phyloP scores from a whole-genome alignment of 441 rosid genomes.

The Brassica balearica region DNA sequence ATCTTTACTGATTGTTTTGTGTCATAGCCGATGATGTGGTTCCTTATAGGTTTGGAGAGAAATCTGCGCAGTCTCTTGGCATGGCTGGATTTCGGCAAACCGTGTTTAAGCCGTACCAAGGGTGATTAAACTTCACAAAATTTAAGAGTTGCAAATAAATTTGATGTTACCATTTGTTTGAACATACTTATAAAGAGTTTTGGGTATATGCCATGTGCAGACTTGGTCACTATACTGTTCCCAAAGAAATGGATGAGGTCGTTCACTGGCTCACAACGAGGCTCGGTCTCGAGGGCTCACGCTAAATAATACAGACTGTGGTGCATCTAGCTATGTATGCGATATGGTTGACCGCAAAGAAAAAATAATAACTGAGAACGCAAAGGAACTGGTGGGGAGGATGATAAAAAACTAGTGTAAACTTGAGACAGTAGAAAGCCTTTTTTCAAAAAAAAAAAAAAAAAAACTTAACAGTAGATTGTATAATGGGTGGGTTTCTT shows the following conservation, averaged over 20 bases:
- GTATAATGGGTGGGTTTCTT: conserved; percentile 35
- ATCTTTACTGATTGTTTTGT: conserved; percentile 18
- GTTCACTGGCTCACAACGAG: conserved; percentile 73
- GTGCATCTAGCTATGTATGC: conserved; percentile 29
- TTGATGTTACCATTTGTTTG: background rate
- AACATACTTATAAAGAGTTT: background rate
- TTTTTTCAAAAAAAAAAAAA: too few relatives aligned
- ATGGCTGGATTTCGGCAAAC: conserved; percentile 70
- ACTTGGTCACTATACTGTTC: conserved; percentile 92
- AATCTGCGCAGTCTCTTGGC: conserved; percentile 63
- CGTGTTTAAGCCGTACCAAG: conserved; percentile 68
- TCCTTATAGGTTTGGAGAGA: conserved; percentile 73
- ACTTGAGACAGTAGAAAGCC: conserved; percentile 27
- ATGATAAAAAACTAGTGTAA: conserved; percentile 23
- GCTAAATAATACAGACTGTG: conserved; percentile 21
- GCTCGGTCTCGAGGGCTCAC: conserved; percentile 78
- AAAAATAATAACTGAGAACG: conserved; percentile 22
- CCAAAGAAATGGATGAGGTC: conserved; percentile 84
- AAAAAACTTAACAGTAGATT: conserved; percentile 28
- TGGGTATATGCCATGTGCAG: conserved; percentile 50
- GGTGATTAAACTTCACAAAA: conserved; percentile 50
- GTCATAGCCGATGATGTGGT: conserved; percentile 87
- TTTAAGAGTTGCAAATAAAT: background rate
- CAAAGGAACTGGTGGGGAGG: background rate
- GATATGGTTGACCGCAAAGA: conserved; percentile 9